Percentiles rank a stretch among this genome's conserved stretches.
Evolutionary conservation across 1,139 yeast genomes (phyloP).

Genomic region (Pichia sp.): DNA sequence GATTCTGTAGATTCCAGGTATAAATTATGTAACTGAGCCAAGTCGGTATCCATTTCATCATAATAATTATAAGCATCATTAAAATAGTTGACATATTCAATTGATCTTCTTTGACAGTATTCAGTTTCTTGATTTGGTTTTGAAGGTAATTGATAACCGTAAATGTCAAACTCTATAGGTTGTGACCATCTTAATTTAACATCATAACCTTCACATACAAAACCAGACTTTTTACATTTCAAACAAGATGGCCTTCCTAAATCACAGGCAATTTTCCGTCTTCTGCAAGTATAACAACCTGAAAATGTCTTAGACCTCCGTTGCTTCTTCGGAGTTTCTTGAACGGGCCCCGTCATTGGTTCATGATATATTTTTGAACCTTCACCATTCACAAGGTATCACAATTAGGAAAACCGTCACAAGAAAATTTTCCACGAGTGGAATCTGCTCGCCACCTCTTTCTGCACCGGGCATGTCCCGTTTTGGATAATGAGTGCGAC

Average conservation of each 20-base stretch:
- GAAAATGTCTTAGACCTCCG: constrained; percentile 30
- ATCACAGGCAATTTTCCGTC: constrained; percentile 57
- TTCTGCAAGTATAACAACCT: constrained; percentile 62
- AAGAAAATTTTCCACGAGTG: background rate
- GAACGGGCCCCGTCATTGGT: background rate
- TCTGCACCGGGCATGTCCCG: background rate
- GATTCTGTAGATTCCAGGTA: constrained; percentile 38
- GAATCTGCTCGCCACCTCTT: background rate
- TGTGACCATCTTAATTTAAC: constrained; percentile 73
- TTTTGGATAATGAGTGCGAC: background rate
- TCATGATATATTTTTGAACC: background rate
- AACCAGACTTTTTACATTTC: constrained; percentile 48
- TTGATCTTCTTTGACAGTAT: constrained; percentile 61
- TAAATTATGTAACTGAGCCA: constrained; percentile 50
- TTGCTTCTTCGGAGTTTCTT: constrained; percentile 9
- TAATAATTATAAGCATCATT: constrained; percentile 60
- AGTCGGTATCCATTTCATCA: constrained; percentile 75
- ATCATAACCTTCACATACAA: constrained; percentile 76
- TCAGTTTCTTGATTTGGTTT: constrained; percentile 34
- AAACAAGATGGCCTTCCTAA: constrained; percentile 45
- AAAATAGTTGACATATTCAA: constrained; percentile 69
- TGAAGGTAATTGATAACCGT: constrained; percentile 29
- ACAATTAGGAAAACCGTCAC: no score
- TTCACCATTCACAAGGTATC: background rate
- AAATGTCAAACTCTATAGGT: constrained; percentile 28